Evolutionary conservation across 257 asterid species (phyloP), one percentile per base, ranked within the genome.

Genomic region (Lithospermum erythrorhizon): DNA sequence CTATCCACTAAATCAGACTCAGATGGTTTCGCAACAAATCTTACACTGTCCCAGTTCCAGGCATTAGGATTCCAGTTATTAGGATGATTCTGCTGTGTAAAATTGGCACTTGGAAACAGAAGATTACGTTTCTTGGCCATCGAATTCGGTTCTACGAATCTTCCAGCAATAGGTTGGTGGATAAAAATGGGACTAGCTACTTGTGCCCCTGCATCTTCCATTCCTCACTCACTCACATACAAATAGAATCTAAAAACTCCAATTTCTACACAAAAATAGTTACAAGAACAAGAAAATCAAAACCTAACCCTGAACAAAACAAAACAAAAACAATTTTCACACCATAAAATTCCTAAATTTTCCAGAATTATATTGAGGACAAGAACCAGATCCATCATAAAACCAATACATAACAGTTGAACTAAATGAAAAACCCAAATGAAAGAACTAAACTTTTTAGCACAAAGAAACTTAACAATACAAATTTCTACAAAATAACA

Each of bases 21-120:
- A 63, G 59, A 29, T 18, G 80, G 90, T 69, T 70, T 83, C 8
- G 94, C 97, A 21, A 89, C 73, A 32, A 83, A 89, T 61, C 88
- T 79, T 13, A 80, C 8, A 60, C 90, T 76, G 45, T 89, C 97
- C 97, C 97, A 89, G 20, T 77, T 75, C 97, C 97, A 89, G 9
- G 77, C 76, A 53, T 62, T 68, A 0, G 87, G 89, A 55, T 77
- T 79, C 97, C 97, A 89, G 66, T 63, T 65, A 60, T 66, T 77
- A 21, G 81, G 61, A 52, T 78, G 51, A 22, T 67, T 66, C 4
- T 45, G 68, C 55, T 72, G 85, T 11, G 27, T 68, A 64, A 72
- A 68, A 68, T 58, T 69, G 22, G 82, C 53, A 6, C 77, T 62
- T 24, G 66, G 65, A 55, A 82, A 76, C 9, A 85, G 83, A 6